Evolutionary conservation across 2,329 filamentous ascomycete species (phyloP).

Genomic region (Leptographium flavum): DNA sequence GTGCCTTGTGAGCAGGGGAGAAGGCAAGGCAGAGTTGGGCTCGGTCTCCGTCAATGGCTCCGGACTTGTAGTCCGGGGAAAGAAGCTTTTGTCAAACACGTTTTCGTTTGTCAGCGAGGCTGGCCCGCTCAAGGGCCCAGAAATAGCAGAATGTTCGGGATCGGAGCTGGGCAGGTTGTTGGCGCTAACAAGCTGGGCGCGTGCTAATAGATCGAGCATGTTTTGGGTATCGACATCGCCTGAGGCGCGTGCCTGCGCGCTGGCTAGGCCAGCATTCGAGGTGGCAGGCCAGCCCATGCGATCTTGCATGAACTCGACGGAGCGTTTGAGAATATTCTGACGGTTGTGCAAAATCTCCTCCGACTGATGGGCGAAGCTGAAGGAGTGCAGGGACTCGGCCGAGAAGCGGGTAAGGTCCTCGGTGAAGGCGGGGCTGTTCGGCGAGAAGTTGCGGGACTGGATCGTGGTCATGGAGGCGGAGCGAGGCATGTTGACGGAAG

Average conservation of each 20-base stretch:
- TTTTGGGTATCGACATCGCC: conserved; percentile 80
- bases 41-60: conserved; percentile 21
- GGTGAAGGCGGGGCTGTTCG: conserved; percentile 59
- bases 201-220: conserved; percentile 77
- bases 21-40: conserved; percentile 5
- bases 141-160: conserved; percentile 10
- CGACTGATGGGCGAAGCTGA: conserved; percentile 92
- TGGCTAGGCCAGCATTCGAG: conserved; percentile 61
- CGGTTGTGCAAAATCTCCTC: conserved; percentile 84
- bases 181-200: conserved; percentile 63
- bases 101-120: conserved; percentile 60
- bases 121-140: conserved; percentile 67
- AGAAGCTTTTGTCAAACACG: conserved; percentile 73
- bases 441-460: conserved; percentile 27
- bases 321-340: conserved; percentile 84
- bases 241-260: conserved; percentile 66
- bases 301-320: conserved; percentile 93
- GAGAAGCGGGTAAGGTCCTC: conserved; percentile 91
- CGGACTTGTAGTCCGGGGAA: conserved; percentile 36
- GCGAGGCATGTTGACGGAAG: conserved; percentile 43
- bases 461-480: conserved; percentile 59
- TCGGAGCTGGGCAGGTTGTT: conserved; percentile 43
- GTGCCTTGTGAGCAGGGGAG: conserved; percentile 7
- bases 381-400: conserved; percentile 91
- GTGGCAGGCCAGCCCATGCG: conserved; percentile 64